These are phyloP conservation scores for Magnaporthiopsis incrustans DNA, from an alignment of 2,329 filamentous ascomycete species.

Conservation along the genomic window DNA sequence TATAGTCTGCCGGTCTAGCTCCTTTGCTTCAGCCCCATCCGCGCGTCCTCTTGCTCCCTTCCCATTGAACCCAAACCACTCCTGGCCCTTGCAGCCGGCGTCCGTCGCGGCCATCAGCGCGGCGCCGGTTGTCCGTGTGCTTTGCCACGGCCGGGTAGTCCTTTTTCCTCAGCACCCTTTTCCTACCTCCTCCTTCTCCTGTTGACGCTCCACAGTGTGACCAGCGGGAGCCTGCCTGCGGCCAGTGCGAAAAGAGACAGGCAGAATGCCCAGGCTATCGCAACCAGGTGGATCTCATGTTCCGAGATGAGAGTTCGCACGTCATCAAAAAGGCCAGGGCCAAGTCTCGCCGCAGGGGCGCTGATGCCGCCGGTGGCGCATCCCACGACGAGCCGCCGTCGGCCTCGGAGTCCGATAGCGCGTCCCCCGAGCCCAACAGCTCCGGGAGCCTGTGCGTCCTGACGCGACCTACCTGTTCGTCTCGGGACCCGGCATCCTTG, in stretches of 20 bases:
- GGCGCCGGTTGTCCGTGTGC: slow-evolving; percentile 6
- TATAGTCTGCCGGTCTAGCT: no score
- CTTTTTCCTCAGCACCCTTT: not conserved
- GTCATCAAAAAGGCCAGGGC: slow-evolving; percentile 44
- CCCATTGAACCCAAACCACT: no score
- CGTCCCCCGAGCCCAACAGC: slow-evolving; percentile 7
- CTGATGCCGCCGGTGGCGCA: not conserved
- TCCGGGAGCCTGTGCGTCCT: not conserved
- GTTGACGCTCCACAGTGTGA: slow-evolving; percentile 35
- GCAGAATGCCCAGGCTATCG: slow-evolving; percentile 47
- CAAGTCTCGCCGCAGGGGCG: slow-evolving; percentile 21
- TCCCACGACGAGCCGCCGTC: not conserved
- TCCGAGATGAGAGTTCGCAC: slow-evolving; percentile 47
- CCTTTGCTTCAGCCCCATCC: no score
- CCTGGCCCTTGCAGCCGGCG: no score
- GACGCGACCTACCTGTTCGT: not conserved
- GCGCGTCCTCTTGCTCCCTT: no score
- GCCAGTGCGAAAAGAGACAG: slow-evolving; percentile 45
- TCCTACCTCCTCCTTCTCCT: not conserved
- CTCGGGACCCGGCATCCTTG: not conserved
- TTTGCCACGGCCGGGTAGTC: not conserved
- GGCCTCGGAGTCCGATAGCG: slow-evolving; percentile 5
- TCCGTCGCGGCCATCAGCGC: no score
- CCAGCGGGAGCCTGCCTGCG: slow-evolving; percentile 41
- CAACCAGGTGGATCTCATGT: slow-evolving; percentile 48